Evolutionary conservation across 148 eudicot species (phyloP), one percentile per base, ranked within the genome.

Genomic region (Cornus controversa): DNA sequence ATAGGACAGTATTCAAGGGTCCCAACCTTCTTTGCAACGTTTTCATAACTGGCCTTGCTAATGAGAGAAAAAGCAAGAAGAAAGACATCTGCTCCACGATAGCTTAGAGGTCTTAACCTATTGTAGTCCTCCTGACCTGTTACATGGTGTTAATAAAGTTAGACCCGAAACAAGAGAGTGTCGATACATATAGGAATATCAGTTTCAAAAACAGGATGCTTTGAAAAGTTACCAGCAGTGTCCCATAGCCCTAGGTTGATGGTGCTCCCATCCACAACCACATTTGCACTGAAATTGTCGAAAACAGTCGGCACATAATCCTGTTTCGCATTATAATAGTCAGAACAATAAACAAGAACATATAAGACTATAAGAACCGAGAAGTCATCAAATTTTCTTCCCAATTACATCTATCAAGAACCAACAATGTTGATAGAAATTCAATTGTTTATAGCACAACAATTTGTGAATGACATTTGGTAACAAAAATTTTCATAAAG

Each of bases 121-220:
- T 86, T 83, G 80, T 86, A 86, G 81, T 86, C 88, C 74, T 86
- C 88, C 72, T 86, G 88, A 57, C 88, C 88, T 85, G 82, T 72
- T 9, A 42, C 28, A 66, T 40, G n/a, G 42, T 40, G 45, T 66
- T 47, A 66, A 58, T 68, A 25, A 66, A 36, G 54, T 71, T 54
- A 25, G 70, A 42, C 66, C 27, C 15, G 23, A 2, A 75, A 77
- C 11, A 60, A 70, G 6, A 9, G 8, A 28, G 72, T n/a, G 28
- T 8, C 0, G 10, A 63, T 24, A 22, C 16, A n/a, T 20, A 28
- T 40, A 58, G 37, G 70, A 65, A 64, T 8, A 65, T 25, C 69
- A 40, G 14, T 15, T 42, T 28, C 25, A 40, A 22, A 20, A 75
- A 40, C 53, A 65, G 20, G 34, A 8, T 18, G 24, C n/a, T 40